Evolutionary conservation across 2,329 filamentous ascomycete genomes (phyloP), one percentile per base, ranked within the genome.

Genomic region (Talaromyces sp.): DNA sequence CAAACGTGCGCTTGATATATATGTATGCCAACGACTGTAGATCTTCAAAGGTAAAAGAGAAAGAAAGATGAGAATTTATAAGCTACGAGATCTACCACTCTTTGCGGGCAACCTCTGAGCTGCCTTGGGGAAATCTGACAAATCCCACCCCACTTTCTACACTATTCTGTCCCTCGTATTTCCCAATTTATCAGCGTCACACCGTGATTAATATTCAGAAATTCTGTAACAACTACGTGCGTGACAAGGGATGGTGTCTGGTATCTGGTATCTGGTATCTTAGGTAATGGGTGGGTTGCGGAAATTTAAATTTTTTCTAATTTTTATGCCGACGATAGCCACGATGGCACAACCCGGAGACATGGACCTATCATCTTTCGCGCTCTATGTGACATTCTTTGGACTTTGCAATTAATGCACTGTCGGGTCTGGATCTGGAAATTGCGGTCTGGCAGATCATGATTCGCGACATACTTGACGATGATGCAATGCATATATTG

Each of bases 61-160:
- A 16, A 24, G 31, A 14, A 24, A 8, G 3, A 14, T 7, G n/a
- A 56, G 33, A 56, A 56, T 56, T 37, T 56, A 56, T 56, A 56
- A 37, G 8, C 52, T 54, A 54, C 5, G 10, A 50, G n/a, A 31
- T 31, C 24, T 31, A 52, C n/a, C 48, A 48, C 24, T 14, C 19
- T 19, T 22, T 9, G 52, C 9, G 39, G 52, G 52, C 33, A 56
- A 14, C 48, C 16, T 35, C 50, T 24, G 33, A 56, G 31, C 10
- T 35, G 50, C 31, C 33, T 22, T 9, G 13, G 13, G 24, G 24
- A 19, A 61, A 61, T 50, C 59, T 59, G 56, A 59, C 56, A 59
- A 59, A 59, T 59, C 56, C 16, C 56, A 58, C 39, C 56, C 56
- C 35, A 59, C 39, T 59, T 41, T 43, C 37, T 59, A 59, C 16